Percentiles rank a stretch among this genome's conserved stretches.
These are phyloP conservation scores for Eutrema salsugineum DNA, from an alignment of 441 rosid genomes.

Conservation along the genomic window DNA sequence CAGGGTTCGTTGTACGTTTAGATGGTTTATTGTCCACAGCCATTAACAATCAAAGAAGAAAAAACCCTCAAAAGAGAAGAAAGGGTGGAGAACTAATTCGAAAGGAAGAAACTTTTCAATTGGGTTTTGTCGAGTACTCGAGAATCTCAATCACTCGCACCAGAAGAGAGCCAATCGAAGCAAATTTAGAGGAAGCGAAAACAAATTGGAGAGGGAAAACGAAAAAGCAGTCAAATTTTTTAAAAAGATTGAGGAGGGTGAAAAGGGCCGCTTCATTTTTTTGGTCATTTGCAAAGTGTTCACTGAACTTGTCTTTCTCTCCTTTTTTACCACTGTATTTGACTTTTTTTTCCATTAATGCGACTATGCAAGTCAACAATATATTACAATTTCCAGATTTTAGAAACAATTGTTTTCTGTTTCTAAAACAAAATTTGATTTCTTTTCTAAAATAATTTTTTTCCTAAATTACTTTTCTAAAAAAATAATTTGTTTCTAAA, in stretches of 20 bases:
- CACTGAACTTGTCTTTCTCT: too few species aligned
- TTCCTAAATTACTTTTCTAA: too few species aligned
- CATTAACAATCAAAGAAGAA: not conserved
- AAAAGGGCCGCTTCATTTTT: not conserved
- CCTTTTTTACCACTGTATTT: too few species aligned
- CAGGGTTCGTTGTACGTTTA: conserved; percentile 35
- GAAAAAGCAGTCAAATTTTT: not conserved
- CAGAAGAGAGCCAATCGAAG: not conserved
- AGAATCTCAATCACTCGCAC: not conserved
- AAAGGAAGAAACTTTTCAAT: not conserved
- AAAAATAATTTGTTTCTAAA: too few species aligned
- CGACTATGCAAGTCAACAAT: too few species aligned
- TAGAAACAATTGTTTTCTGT: too few species aligned
- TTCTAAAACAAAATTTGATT: too few species aligned
- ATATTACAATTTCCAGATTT: too few species aligned
- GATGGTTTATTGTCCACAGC: not conserved
- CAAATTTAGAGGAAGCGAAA: not conserved
- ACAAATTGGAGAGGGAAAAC: not conserved
- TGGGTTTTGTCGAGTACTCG: not conserved
- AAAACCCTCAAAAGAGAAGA: not conserved
- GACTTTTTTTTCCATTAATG: too few species aligned
- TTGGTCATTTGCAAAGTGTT: too few species aligned
- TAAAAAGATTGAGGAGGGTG: not conserved
- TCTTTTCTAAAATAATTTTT: too few species aligned
- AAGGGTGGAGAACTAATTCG: not conserved